phyloP scores from a whole-genome alignment of 1,139 yeast genomes.

The Diutina ranongensis region DNA sequence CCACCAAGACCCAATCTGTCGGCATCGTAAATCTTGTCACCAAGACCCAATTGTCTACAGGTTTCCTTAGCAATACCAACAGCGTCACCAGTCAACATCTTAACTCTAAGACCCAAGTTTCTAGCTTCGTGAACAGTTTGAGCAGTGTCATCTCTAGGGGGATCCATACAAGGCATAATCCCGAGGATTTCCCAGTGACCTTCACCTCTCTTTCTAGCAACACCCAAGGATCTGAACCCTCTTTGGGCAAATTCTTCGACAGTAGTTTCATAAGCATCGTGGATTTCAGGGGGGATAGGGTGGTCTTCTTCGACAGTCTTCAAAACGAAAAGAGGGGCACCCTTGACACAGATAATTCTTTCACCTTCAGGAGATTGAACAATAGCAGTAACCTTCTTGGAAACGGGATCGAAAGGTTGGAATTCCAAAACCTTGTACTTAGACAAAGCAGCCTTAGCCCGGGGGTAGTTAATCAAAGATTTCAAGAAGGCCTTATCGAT shows the following conservation, averaged over 20 bases:
- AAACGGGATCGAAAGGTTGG: constrained; percentile 97
- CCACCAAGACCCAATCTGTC: constrained; percentile 95
- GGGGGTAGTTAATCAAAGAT: constrained; percentile 76
- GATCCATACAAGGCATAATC: constrained; percentile 98
- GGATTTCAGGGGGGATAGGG: constrained; percentile 92
- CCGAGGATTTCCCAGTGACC: constrained; percentile 98
- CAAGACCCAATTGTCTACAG: constrained; percentile 94
- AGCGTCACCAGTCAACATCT: constrained; percentile 99
- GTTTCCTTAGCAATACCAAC: constrained; percentile 98
- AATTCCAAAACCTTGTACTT: constrained; percentile 92
- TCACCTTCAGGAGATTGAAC: constrained; percentile 96
- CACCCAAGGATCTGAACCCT: constrained; percentile 98
- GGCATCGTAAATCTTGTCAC: constrained; percentile 95
- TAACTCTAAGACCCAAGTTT: constrained; percentile 86
- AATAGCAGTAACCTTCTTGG: constrained; percentile 91
- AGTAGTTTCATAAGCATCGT: constrained; percentile 91
- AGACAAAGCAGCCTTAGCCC: constrained; percentile 90
- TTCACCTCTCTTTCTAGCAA: constrained; percentile 98
- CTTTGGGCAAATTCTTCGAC: constrained; percentile 96
- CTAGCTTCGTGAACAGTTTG: constrained; percentile 91
- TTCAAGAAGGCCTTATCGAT: constrained; percentile 96
- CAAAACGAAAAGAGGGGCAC: constrained; percentile 92
- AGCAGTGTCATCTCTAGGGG: constrained; percentile 98
- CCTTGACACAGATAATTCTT: constrained; percentile 92
- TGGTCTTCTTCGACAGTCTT: constrained; percentile 96